A percentile compares a stretch with the other conserved stretches of the same genome.
phyloP scores from a whole-genome alignment of 208 protist species.

The Acanthamoeba castellanii region DNA sequence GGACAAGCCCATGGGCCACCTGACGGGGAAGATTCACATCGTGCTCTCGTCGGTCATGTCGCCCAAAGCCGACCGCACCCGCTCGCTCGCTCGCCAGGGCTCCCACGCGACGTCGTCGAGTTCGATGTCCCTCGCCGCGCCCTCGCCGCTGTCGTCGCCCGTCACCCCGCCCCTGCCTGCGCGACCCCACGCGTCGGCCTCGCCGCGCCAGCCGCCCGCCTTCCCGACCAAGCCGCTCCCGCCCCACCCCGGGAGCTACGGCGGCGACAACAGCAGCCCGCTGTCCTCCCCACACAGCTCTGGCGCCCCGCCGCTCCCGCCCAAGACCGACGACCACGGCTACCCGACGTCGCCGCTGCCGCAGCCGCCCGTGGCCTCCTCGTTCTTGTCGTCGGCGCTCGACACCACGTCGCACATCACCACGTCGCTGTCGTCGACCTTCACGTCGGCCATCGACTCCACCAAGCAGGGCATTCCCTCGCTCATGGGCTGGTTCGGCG shows the following conservation, averaged over 20 bases:
- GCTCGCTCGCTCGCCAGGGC: not conserved
- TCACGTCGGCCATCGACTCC: constrained; percentile 46
- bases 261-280: no score
- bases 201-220: no score
- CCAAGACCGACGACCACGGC: not conserved
- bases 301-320: not conserved
- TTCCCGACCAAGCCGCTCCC: not conserved
- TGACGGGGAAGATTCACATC: constrained; percentile 59
- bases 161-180: not conserved
- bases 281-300: not conserved
- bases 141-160: not conserved
- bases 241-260: no score
- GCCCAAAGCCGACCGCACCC: not conserved
- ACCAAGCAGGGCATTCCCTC: constrained; percentile 45
- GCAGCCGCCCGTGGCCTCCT: not conserved
- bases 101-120: not conserved
- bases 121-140: no score
- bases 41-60: constrained; percentile 53
- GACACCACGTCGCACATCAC: constrained; percentile 41
- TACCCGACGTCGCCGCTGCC: not conserved
- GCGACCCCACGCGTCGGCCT: not conserved
- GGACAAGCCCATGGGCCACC: constrained; percentile 41
- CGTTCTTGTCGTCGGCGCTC: constrained; percentile 1
- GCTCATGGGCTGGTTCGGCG: constrained; percentile 58
- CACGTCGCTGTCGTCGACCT: constrained; percentile 39